Base-by-base conservation (phyloP, 768 basidiomycete species). In the Agrocybe praecox region DNA sequence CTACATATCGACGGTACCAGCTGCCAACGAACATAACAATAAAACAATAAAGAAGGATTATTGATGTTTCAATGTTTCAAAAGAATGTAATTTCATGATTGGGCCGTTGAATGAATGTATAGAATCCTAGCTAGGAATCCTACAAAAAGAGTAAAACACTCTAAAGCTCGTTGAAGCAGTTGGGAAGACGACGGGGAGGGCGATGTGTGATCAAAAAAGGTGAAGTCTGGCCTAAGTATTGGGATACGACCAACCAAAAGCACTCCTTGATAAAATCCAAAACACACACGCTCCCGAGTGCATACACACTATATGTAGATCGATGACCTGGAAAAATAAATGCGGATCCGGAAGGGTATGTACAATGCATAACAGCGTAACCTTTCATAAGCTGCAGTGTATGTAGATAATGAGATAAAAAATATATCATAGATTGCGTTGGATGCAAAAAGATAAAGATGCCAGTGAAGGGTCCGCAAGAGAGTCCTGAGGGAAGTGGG, bases 371-470 rank as follows among this genome's bases (percentile, higher is more conserved):
- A 12, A 59, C 49, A 44, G 55, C 49, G 44, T 40, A 55, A 58
- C 49, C 56, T 58, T 46, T 49, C 51, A 23, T 54, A 52, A 46
- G 43, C 55, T 59, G 62, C 43, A 40, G 36, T 56, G 60, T 40
- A 56, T 51, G 59, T 46, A 50, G 59, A 59, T 53, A 61, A 49
- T 45, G 48, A 56, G 36, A 40, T 40, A 40, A 40, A 32, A 53
- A 46, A 60, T 42, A 59, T 59, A 56, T 56, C 52, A 57, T 34
- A 59, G 62, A 50, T 51, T 61, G 60, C 49, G 54, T 45, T 57
- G 55, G 49, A 56, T 56, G 52, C 51, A 33, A 52, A 29, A 60
- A 52, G 55, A 40, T 40, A 40, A 40, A 6, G 36, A 40, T n/a
- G 36, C 14, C n/a, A 40, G 12, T 40, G 36, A 40, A 40, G 36